These are phyloP conservation scores for Cyamopsis tetragonoloba DNA, from an alignment of 306 rosid species.

Conservation along the genomic window DNA sequence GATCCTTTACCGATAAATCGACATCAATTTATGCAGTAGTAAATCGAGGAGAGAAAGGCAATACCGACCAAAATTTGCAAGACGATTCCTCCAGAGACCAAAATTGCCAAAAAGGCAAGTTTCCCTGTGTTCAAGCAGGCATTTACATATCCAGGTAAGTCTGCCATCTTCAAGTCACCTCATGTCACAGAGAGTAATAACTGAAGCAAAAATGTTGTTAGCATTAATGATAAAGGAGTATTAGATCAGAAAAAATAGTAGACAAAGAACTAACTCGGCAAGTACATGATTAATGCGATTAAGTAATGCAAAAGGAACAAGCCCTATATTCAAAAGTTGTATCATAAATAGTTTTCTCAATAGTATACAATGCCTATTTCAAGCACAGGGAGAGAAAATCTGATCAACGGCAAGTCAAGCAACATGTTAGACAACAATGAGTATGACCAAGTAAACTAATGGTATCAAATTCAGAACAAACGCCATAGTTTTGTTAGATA, in stretches of 20 bases:
- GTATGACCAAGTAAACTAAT: neutral
- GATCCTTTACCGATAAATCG: neutral
- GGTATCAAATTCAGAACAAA: neutral
- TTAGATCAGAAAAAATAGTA: neutral
- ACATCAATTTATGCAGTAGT: neutral
- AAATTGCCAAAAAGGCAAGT: conserved; percentile 70
- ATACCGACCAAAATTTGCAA: conserved; percentile 84
- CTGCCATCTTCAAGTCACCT: conserved; percentile 68
- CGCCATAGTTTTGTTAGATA: neutral
- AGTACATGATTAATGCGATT: neutral
- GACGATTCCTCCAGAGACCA: conserved; percentile 85
- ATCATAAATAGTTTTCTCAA: neutral
- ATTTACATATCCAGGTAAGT: conserved; percentile 63
- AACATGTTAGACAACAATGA: neutral
- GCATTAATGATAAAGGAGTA: neutral
- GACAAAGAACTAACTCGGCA: neutral
- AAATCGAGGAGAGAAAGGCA: conserved; percentile 6
- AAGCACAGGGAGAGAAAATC: neutral
- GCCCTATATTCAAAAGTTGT: neutral
- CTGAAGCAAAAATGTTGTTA: conserved; percentile 34
- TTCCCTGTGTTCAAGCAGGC: conserved; percentile 70
- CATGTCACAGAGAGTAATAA: conserved; percentile 41
- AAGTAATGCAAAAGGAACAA: neutral
- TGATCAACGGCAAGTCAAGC: conserved; percentile 7
- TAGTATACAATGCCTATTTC: neutral